Base-by-base conservation (phyloP, 768 basidiomycete species). In the Tubosaeta brunneosetosa region DNA sequence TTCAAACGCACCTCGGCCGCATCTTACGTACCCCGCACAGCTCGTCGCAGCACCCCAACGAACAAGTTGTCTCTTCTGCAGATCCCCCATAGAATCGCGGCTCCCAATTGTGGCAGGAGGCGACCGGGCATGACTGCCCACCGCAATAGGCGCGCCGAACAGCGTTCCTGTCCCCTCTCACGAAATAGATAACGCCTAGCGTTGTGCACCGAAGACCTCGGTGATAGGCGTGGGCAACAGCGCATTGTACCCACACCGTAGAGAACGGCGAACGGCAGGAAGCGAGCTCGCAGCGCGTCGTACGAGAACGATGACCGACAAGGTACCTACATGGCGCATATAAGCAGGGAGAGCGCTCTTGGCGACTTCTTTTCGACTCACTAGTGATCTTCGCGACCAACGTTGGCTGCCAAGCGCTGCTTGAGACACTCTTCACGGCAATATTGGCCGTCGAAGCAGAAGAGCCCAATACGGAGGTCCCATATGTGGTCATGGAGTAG, bases 151-250 rank as follows among this genome's bases (percentile, higher is more conserved):
- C 6, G 19, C 29, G n/a, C 42, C 47, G 10, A 49, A 44, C 8
- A 42, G 10, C 8, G 33, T 34, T 17, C 52, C 52, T 16, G 41
- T 47, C n/a, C n/a, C 52, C 22, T 29, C 36, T 37, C 22, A 44
- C 16, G 43, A 45, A 38, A 44, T 49, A 44, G 34, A 45, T 40
- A 19, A 16, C 6, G 44, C 9, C 3, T 22, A 41, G 32, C 10
- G 46, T 46, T 27, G 31, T 16, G 12, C 49, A 31, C 49, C 37
- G 33, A 50, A 50, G n/a, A 54, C 32, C 43, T 54, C 44, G 49
- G 53, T 34, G 37, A 36, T 47, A 34, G 32, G 45, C 44, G 53
- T 50, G 44, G 36, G 38, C n/a, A 29, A 42, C 29, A 42, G 49
- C 17, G 49, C 38, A 19, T 50, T 50, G 37, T 55, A 31, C 29